phyloP scores from a whole-genome alignment of 192 early-diverging fungal species.

The Coemansia aciculifera region DNA sequence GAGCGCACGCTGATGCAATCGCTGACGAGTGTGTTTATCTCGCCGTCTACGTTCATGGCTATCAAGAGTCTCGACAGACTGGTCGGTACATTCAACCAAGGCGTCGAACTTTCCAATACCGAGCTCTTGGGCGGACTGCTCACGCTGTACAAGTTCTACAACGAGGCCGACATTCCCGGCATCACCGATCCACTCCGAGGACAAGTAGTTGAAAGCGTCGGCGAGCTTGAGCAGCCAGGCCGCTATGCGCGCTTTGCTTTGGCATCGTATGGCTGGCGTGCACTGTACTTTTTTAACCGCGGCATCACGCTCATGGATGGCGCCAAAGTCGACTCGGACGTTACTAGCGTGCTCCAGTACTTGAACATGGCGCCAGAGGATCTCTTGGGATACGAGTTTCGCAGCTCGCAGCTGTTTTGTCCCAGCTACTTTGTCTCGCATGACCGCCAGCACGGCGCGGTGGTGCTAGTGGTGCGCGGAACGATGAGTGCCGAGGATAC shows the following conservation, averaged over 20 bases:
- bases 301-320: conserved; percentile 69
- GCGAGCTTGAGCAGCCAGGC: conserved; percentile 54
- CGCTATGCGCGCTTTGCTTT: conserved; percentile 62
- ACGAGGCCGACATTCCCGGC: conserved; percentile 42
- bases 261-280: conserved; percentile 73
- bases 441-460: conserved; percentile 62
- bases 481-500: conserved; percentile 76
- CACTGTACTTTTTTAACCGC: conserved; percentile 71
- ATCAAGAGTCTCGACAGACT: conserved; percentile 52
- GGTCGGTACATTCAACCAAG: conserved; percentile 61
- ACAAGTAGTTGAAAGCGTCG: conserved; percentile 29
- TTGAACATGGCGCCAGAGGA: conserved; percentile 63
- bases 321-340: conserved; percentile 65
- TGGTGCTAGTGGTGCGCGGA: conserved; percentile 69
- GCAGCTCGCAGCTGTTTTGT: conserved; percentile 63
- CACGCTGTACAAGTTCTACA: conserved; percentile 67
- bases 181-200: conserved; percentile 43
- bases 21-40: conserved; percentile 52
- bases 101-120: conserved; percentile 66
- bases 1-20: conserved; percentile 53
- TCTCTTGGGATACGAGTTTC: conserved; percentile 68
- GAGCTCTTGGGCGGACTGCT: conserved; percentile 66
- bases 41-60: conserved; percentile 46
- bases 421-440: conserved; percentile 71
- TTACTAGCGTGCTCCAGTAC: conserved; percentile 63